Percentiles rank a stretch among this genome's conserved stretches.
phyloP scores from a whole-genome alignment of 2,329 filamentous ascomycete species.

The Thelonectria olida region DNA sequence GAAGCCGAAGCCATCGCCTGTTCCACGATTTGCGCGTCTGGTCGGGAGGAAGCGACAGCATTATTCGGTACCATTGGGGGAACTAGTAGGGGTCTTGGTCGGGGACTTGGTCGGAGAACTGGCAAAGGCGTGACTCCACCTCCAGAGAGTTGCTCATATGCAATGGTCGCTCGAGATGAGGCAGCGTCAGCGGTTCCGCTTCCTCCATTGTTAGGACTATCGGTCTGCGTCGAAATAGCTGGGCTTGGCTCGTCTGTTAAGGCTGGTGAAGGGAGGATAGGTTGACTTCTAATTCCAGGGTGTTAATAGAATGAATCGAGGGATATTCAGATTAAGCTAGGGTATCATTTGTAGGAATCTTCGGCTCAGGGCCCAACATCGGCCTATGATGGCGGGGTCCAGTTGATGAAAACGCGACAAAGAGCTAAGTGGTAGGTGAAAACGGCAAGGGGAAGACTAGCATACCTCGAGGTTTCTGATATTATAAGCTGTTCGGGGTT shows the following conservation, averaged over 20 bases:
- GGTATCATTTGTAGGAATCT: background rate
- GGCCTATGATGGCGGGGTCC: background rate
- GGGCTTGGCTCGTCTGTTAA: slow-evolving; percentile 70
- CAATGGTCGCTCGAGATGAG: slow-evolving; percentile 15
- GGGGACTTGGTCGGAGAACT: background rate
- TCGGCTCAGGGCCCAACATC: background rate
- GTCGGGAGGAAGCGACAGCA: background rate
- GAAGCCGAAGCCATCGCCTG: slow-evolving; percentile 10
- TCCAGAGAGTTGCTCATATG: slow-evolving; percentile 20
- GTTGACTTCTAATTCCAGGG: slow-evolving; percentile 29
- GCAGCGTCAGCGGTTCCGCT: slow-evolving; percentile 20
- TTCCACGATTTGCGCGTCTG: background rate
- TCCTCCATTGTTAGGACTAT: slow-evolving; percentile 44
- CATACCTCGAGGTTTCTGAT: slow-evolving; percentile 11
- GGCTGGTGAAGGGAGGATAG: slow-evolving; percentile 68
- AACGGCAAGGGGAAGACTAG: background rate
- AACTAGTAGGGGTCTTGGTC: background rate
- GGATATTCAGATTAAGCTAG: background rate
- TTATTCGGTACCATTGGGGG: background rate
- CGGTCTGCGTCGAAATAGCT: slow-evolving; percentile 44
- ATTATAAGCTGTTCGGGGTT: slow-evolving; percentile 18
- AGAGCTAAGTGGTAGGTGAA: background rate
- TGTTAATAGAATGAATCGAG: slow-evolving; percentile 22
- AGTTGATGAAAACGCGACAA: background rate
- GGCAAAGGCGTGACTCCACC: background rate